Evolutionary conservation across 495 filamentous ascomycete genomes (phyloP).

Genomic region (Tuber indicum): DNA sequence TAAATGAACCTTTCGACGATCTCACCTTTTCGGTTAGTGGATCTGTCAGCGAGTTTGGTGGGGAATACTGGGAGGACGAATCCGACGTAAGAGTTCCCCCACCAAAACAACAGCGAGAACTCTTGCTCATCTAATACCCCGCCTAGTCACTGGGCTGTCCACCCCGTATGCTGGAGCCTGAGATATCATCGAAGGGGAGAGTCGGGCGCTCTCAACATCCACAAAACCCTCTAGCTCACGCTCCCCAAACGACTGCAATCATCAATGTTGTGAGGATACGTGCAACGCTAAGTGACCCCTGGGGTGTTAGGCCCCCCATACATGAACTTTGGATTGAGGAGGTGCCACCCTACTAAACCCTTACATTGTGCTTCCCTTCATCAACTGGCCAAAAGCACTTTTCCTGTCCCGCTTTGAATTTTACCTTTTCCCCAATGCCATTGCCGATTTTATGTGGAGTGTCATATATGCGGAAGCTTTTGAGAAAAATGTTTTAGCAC

Average conservation of each 20-base stretch:
- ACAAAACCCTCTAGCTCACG: background rate
- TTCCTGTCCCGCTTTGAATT: background rate
- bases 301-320: background rate
- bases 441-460: background rate
- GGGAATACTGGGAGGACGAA: background rate
- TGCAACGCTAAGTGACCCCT: background rate
- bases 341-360: background rate
- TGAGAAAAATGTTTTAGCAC: background rate
- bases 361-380: background rate
- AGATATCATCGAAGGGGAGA: background rate
- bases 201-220: background rate
- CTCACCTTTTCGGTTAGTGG: background rate
- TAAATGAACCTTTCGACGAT: background rate
- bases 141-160: background rate
- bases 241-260: background rate
- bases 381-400: background rate
- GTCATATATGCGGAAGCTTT: background rate
- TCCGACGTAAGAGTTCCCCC: background rate
- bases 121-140: background rate
- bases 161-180: background rate
- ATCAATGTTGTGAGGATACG: background rate
- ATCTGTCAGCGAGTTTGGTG: background rate
- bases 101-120: background rate
- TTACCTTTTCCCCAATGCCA: background rate
- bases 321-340: background rate